Evolutionary conservation across 371 early-diverging fungal species (phyloP).

Genomic region (Circinella minor): DNA sequence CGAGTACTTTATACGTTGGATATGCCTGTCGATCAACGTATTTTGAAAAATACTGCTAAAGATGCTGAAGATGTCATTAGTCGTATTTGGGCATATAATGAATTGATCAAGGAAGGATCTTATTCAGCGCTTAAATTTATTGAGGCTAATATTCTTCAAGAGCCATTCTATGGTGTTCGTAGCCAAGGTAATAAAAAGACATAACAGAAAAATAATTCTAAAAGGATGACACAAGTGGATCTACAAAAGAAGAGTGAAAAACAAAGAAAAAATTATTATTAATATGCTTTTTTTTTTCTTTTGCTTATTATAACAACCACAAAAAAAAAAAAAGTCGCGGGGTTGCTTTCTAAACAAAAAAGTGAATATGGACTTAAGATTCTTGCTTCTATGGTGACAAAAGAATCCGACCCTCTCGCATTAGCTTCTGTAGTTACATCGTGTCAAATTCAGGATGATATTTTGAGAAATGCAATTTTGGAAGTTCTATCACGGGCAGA

Average conservation of each 20-base stretch:
- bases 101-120: constrained; percentile 47
- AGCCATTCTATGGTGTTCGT: constrained; percentile 58
- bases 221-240: too few relatives aligned
- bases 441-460: constrained; percentile 34
- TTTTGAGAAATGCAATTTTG: constrained; percentile 42
- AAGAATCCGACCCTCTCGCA: constrained; percentile 48
- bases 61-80: constrained; percentile 28
- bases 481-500: constrained; percentile 31
- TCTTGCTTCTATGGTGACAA: constrained; percentile 43
- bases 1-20: constrained; percentile 50
- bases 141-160: constrained; percentile 28
- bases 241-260: background rate
- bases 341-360: constrained; percentile 37
- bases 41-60: constrained; percentile 49
- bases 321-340: constrained; percentile 28
- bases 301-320: too few relatives aligned
- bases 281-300: too few relatives aligned
- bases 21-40: constrained; percentile 49
- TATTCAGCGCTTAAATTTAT: constrained; percentile 48
- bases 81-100: constrained; percentile 52
- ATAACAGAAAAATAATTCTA: too few relatives aligned
- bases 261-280: too few relatives aligned
- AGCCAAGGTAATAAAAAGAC: constrained; percentile 21
- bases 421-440: constrained; percentile 25
- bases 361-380: constrained; percentile 43